phyloP scores from a whole-genome alignment of 2,329 filamentous ascomycete genomes.

The Aspergillus sp. region DNA sequence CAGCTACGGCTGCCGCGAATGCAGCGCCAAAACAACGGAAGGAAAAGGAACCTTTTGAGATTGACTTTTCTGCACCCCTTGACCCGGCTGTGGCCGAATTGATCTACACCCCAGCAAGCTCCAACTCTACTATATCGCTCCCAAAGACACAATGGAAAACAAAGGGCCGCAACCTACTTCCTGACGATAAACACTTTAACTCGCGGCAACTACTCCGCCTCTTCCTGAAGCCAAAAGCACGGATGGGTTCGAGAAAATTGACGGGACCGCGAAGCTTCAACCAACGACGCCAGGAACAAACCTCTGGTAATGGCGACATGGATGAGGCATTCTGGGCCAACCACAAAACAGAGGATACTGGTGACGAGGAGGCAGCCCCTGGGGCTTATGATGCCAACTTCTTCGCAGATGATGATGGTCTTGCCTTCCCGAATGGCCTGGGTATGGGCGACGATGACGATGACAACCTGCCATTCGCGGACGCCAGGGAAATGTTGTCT shows the following conservation, averaged over 20 bases:
- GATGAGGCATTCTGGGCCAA: slow-evolving; percentile 95
- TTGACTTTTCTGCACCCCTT: slow-evolving; percentile 80
- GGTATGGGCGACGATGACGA: slow-evolving; percentile 47
- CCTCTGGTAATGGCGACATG: slow-evolving; percentile 71
- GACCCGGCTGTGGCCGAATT: slow-evolving; percentile 69
- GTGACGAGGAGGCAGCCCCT: slow-evolving; percentile 58
- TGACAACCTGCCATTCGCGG: slow-evolving; percentile 49
- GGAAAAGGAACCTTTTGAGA: slow-evolving; percentile 94
- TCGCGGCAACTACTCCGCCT: slow-evolving; percentile 84
- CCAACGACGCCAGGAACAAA: slow-evolving; percentile 47
- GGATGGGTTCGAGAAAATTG: slow-evolving; percentile 67
- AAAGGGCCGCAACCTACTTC: slow-evolving; percentile 86
- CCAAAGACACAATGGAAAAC: slow-evolving; percentile 96
- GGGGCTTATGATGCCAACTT: slow-evolving; percentile 97
- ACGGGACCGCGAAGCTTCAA: slow-evolving; percentile 46
- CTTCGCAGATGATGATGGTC: slow-evolving; percentile 72
- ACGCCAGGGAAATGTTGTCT: slow-evolving; percentile 50
- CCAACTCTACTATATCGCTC: slow-evolving; percentile 77
- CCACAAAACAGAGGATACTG: slow-evolving; percentile 52
- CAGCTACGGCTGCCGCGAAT: slow-evolving; percentile 49
- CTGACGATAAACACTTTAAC: slow-evolving; percentile 98
- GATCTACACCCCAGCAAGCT: slow-evolving; percentile 78
- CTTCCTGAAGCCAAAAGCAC: slow-evolving; percentile 92
- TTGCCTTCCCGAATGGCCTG: slow-evolving; percentile 47
- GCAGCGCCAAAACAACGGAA: slow-evolving; percentile 66